Evolutionary conservation across 371 early-diverging fungal species (phyloP).

Genomic region (Funneliformis caledonium): DNA sequence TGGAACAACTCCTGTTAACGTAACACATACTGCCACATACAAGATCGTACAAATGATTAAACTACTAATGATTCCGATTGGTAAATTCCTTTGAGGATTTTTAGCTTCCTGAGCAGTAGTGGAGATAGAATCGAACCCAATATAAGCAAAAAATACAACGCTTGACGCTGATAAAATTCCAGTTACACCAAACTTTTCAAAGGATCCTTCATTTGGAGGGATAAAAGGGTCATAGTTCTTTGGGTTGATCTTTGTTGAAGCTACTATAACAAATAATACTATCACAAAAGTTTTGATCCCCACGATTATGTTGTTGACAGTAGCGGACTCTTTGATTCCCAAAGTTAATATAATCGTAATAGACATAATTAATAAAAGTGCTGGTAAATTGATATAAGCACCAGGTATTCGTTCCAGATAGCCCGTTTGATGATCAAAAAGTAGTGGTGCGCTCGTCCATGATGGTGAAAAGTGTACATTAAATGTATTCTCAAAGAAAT

Average conservation of each 20-base stretch:
- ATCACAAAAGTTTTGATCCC: constrained; percentile 75
- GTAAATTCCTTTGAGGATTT: constrained; percentile 82
- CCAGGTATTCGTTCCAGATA: constrained; percentile 54
- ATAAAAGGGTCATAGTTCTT: constrained; percentile 82
- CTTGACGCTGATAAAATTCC: constrained; percentile 80
- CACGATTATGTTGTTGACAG: constrained; percentile 74
- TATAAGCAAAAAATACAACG: constrained; percentile 88
- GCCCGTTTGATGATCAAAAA: constrained; percentile 56
- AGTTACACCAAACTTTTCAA: constrained; percentile 61
- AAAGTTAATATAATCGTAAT: constrained; percentile 62
- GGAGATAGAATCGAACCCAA: constrained; percentile 90
- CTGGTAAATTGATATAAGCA: constrained; percentile 75
- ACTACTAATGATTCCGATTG: constrained; percentile 85
- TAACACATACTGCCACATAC: constrained; percentile 77
- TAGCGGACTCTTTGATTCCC: constrained; percentile 77
- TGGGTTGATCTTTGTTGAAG: constrained; percentile 64
- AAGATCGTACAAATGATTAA: constrained; percentile 76
- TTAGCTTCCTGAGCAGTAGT: constrained; percentile 87
- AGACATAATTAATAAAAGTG: constrained; percentile 65
- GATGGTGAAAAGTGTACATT: constrained; percentile 49
- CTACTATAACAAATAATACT: constrained; percentile 78
- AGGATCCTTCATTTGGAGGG: constrained; percentile 65
- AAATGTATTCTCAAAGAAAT: constrained; percentile 69
- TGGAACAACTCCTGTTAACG: constrained; percentile 76
- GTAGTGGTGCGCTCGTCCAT: constrained; percentile 68